Conservation (phyloP, 371 early-diverging fungal genomes). For the Capillidium heterosporum region DNA sequence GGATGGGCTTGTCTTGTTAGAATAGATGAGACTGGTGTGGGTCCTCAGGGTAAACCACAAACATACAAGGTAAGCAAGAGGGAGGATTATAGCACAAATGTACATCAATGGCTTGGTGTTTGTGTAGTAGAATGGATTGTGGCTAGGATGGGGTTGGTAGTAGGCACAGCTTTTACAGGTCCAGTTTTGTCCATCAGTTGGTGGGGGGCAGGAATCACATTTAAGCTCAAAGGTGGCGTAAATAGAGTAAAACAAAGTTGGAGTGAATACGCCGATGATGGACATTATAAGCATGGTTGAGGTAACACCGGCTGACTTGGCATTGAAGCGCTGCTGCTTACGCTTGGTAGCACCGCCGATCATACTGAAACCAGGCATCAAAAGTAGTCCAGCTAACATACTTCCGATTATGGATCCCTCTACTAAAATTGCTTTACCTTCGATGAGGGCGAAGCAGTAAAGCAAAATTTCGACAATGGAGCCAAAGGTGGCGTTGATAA, state of each 20-base stretch:
- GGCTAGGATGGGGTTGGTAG: conserved; percentile 42
- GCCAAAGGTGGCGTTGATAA: conserved; percentile 94
- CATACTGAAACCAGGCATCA: conserved; percentile 90
- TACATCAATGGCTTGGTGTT: conserved; percentile 74
- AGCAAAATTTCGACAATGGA: conserved; percentile 88
- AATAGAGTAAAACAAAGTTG: conserved; percentile 82
- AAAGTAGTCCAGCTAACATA: conserved; percentile 67
- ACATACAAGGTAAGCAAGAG: conserved; percentile 77
- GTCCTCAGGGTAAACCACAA: conserved; percentile 86
- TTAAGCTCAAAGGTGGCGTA: conserved; percentile 47
- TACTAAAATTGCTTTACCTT: conserved; percentile 72
- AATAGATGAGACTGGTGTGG: conserved; percentile 43
- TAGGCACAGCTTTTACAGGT: conserved; percentile 42
- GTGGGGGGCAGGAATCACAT: neutral
- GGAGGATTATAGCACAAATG: conserved; percentile 67
- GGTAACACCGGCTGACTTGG: conserved; percentile 85
- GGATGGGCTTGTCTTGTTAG: conserved; percentile 11
- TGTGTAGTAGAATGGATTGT: conserved; percentile 65
- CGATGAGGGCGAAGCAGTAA: conserved; percentile 70
- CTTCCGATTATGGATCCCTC: conserved; percentile 89
- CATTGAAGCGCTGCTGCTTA: conserved; percentile 86
- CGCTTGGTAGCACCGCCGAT: conserved; percentile 73
- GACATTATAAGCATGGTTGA: conserved; percentile 88
- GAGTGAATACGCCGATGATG: conserved; percentile 81
- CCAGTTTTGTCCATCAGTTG: conserved; percentile 4